These are phyloP conservation scores for Boeremia lycopersici DNA, from an alignment of 2,329 filamentous ascomycete genomes.

Conservation along the genomic window DNA sequence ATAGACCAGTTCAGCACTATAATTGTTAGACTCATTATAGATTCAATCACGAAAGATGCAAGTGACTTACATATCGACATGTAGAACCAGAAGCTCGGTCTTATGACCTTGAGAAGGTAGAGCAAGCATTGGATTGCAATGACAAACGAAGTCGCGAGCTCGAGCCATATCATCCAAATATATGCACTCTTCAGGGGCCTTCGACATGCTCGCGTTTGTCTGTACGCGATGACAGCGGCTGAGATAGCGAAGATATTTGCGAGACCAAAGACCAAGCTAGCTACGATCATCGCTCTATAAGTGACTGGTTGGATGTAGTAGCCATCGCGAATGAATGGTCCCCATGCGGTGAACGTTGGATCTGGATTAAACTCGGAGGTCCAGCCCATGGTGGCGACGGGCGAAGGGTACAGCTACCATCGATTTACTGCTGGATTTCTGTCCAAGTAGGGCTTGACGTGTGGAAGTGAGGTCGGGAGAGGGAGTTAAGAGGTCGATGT, in stretches of 20 bases:
- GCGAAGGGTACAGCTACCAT: not conserved
- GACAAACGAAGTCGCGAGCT: slow-evolving; percentile 50
- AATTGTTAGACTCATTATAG: slow-evolving; percentile 6
- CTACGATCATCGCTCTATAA: slow-evolving; percentile 25
- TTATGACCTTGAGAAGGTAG: slow-evolving; percentile 36
- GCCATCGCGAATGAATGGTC: slow-evolving; percentile 31
- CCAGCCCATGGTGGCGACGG: slow-evolving; percentile 14
- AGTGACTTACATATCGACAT: slow-evolving; percentile 32
- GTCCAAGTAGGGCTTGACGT: not conserved
- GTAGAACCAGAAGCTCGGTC: slow-evolving; percentile 43
- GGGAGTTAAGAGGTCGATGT: not conserved
- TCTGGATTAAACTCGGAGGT: slow-evolving; percentile 20
- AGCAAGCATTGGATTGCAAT: slow-evolving; percentile 49
- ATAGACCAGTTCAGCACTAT: slow-evolving; percentile 33
- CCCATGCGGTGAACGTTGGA: slow-evolving; percentile 30
- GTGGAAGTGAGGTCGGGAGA: not conserved
- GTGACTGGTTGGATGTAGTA: slow-evolving; percentile 28
- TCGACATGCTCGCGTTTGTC: slow-evolving; percentile 30
- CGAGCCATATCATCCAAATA: slow-evolving; percentile 56
- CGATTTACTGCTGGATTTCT: not conserved
- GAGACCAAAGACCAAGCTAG: slow-evolving; percentile 26
- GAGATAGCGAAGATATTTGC: slow-evolving; percentile 26
- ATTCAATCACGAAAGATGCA: no score
- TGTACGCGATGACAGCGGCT: slow-evolving; percentile 39
- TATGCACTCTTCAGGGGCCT: slow-evolving; percentile 45